A percentile compares a stretch with the other conserved stretches of the same genome.
Evolutionary conservation across 805 yeast genomes (phyloP).

Genomic region (Allodekkera sacchari): DNA sequence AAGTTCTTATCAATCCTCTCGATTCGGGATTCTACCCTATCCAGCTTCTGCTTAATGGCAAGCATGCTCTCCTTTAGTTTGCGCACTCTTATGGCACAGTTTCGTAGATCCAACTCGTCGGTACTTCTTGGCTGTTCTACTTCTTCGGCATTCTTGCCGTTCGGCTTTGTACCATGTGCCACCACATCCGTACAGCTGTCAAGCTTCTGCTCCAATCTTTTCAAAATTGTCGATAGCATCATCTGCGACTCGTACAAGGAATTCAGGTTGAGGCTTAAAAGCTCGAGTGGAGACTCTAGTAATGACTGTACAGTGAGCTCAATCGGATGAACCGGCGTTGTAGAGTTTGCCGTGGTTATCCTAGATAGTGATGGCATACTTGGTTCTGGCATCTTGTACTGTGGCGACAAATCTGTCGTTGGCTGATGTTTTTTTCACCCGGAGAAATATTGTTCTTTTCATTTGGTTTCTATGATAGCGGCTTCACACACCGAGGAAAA

Average conservation of each 20-base stretch:
- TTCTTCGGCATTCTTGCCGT: conserved; percentile 1
- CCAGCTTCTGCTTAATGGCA: conserved; percentile 22
- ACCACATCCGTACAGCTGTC: conserved; percentile 9
- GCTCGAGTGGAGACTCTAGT: conserved; percentile 46
- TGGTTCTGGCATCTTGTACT: too few relatives aligned
- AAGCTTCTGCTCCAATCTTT: conserved; percentile 30
- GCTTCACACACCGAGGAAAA: too few relatives aligned
- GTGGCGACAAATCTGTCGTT: too few relatives aligned
- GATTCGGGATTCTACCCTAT: conserved; percentile 29
- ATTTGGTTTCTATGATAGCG: too few relatives aligned
- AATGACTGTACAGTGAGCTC: conserved; percentile 52
- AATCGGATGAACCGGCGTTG: conserved; percentile 42
- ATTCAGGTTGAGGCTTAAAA: conserved; percentile 40
- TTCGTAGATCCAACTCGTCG: conserved; percentile 10
- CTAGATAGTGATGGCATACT: too few relatives aligned
- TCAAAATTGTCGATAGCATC: conserved; percentile 41
- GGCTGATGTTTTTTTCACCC: too few relatives aligned
- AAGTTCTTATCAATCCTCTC: conserved; percentile 14
- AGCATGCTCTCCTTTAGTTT: conserved; percentile 17
- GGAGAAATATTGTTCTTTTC: too few relatives aligned
- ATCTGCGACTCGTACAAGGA: conserved; percentile 50
- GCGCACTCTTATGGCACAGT: conserved; percentile 17
- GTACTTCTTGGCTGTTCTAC: conserved; percentile 10
- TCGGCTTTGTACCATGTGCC: neutral
- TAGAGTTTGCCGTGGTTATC: too few relatives aligned